Conservation (phyloP, 768 basidiomycete genomes). For the Coprinopsis cinerea region DNA sequence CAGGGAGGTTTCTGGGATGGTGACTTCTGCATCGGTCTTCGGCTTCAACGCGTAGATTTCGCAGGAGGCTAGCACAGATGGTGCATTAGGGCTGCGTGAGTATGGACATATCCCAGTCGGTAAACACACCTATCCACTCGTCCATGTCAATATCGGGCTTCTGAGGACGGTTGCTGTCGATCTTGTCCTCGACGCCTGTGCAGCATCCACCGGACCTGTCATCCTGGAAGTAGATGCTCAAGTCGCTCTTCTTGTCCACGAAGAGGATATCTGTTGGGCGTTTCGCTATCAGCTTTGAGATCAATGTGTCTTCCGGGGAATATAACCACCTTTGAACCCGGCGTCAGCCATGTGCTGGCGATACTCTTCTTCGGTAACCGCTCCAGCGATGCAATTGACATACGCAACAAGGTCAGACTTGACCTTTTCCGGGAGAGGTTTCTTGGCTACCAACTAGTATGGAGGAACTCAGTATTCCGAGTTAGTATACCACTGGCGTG, state of each 20-base stretch:
- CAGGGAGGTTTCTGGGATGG: constrained; percentile 24
- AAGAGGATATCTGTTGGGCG: constrained; percentile 32
- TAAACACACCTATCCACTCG: constrained; percentile 35
- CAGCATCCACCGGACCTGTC: constrained; percentile 1
- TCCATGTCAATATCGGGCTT: constrained; percentile 34
- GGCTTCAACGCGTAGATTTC: constrained; percentile 41
- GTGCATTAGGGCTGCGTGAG: not conserved
- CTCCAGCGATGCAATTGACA: constrained; percentile 43
- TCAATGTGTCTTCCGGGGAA: no score
- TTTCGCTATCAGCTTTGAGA: not conserved
- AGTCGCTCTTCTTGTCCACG: constrained; percentile 33
- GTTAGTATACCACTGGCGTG: not conserved
- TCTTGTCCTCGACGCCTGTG: constrained; percentile 14
- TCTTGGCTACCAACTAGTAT: constrained; percentile 42
- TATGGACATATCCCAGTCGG: not conserved
- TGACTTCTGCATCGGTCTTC: constrained; percentile 1
- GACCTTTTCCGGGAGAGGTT: constrained; percentile 36
- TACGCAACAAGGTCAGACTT: constrained; percentile 35
- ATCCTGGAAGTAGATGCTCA: constrained; percentile 28
- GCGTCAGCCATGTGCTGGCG: constrained; percentile 28
- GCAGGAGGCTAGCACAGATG: constrained; percentile 33
- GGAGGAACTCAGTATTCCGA: not conserved
- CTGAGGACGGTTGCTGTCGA: constrained; percentile 3
- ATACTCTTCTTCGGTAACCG: constrained; percentile 35
- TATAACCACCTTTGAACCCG: constrained; percentile 35